These are phyloP conservation scores for Cyberlindnera subsufficiens DNA, from an alignment of 805 yeast species.

Conservation along the genomic window DNA sequence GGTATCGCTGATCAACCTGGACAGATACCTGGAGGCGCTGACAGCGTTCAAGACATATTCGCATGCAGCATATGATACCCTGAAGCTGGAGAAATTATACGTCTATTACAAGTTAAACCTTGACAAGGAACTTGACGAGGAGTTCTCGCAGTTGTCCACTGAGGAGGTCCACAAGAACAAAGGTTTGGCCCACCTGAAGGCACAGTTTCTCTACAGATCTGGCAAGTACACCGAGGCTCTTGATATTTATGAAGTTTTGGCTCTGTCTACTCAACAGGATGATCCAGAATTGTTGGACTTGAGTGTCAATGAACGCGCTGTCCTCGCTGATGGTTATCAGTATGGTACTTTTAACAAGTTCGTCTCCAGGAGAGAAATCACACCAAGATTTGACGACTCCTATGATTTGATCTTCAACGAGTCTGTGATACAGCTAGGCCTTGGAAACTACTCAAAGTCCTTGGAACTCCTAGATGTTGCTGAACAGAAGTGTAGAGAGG, in stretches of 20 bases:
- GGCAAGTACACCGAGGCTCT: constrained; percentile 49
- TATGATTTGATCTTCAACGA: constrained; percentile 65
- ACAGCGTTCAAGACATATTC: constrained; percentile 35
- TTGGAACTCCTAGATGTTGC: constrained; percentile 42
- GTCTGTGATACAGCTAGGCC: constrained; percentile 47
- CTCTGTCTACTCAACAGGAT: constrained; percentile 28
- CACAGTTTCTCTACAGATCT: constrained; percentile 44
- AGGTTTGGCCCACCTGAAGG: constrained; percentile 43
- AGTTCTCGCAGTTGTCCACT: constrained; percentile 20
- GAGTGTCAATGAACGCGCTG: constrained; percentile 64
- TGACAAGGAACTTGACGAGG: constrained; percentile 24
- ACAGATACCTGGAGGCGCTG: constrained; percentile 49
- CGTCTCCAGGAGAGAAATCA: constrained; percentile 11
- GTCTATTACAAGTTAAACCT: constrained; percentile 52
- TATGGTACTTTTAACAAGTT: constrained; percentile 9
- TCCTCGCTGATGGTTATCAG: constrained; percentile 41
- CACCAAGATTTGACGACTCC: constrained; percentile 26
- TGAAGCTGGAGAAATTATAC: constrained; percentile 53
- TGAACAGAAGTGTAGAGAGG: constrained; percentile 32
- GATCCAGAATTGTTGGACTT: constrained; percentile 44
- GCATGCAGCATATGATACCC: constrained; percentile 26
- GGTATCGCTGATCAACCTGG: constrained; percentile 60
- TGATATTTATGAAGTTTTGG: constrained; percentile 42
- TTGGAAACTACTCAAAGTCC: constrained; percentile 34
- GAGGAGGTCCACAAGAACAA: constrained; percentile 18